Percentiles rank a stretch among this genome's conserved stretches.
phyloP scores from a whole-genome alignment of 2,329 filamentous ascomycete species.

The Stagonosporopsis chrysanthemi region DNA sequence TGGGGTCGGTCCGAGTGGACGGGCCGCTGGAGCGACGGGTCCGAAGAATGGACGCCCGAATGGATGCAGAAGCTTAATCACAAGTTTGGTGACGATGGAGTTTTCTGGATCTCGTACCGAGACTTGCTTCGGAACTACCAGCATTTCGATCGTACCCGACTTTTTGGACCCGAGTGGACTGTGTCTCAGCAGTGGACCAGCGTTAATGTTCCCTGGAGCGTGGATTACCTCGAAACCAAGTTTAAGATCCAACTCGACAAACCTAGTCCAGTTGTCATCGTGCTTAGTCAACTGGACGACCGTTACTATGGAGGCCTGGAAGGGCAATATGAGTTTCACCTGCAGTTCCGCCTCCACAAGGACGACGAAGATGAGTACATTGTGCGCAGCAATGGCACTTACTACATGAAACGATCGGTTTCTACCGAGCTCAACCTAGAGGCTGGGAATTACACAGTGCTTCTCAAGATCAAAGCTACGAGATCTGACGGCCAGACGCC shows the following conservation, averaged over 20 bases:
- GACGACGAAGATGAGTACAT: constrained; percentile 68
- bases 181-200: constrained; percentile 69
- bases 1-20: constrained; percentile 85
- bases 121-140: constrained; percentile 67
- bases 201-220: constrained; percentile 66
- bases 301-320: constrained; percentile 67
- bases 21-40: constrained; percentile 82
- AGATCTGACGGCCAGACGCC: constrained; percentile 62
- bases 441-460: constrained; percentile 75
- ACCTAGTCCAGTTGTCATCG: constrained; percentile 63
- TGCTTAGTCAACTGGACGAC: constrained; percentile 66
- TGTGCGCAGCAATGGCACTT: constrained; percentile 63
- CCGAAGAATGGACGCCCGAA: constrained; percentile 82
- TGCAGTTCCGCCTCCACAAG: constrained; percentile 67
- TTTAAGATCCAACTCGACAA: constrained; percentile 64
- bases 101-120: constrained; percentile 68
- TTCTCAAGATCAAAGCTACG: constrained; percentile 76
- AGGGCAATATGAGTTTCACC: constrained; percentile 64
- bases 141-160: constrained; percentile 66
- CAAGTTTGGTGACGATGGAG: constrained; percentile 77
- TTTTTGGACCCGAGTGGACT: constrained; percentile 68
- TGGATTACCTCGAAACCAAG: constrained; percentile 67
- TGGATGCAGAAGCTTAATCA: constrained; percentile 77
- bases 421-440: constrained; percentile 79
- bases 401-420: constrained; percentile 74